A percentile compares a stretch with the other conserved stretches of the same genome.
phyloP scores from a whole-genome alignment of 2,329 filamentous ascomycete genomes.

The Pseudogymnoascus sp. region DNA sequence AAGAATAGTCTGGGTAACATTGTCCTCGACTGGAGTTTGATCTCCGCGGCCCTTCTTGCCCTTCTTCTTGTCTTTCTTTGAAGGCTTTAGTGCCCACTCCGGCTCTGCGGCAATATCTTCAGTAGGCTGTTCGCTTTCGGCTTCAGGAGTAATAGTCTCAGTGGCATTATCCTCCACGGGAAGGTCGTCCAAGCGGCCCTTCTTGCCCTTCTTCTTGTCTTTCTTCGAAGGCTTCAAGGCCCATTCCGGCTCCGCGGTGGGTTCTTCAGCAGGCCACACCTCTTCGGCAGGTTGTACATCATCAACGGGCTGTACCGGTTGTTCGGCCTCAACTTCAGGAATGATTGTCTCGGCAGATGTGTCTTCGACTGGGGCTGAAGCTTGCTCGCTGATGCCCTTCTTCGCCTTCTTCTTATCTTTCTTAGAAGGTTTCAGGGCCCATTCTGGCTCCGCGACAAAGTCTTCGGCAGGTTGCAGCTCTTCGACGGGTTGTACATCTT shows the following conservation, averaged over 20 bases:
- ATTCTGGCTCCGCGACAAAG: neutral
- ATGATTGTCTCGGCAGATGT: neutral
- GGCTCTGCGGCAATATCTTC: neutral
- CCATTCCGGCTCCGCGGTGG: neutral
- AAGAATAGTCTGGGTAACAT: neutral
- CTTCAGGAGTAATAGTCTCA: neutral
- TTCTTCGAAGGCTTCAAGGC: constrained; percentile 25
- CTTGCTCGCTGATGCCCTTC: neutral
- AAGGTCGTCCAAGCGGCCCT: neutral
- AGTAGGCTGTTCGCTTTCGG: neutral
- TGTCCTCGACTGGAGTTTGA: neutral
- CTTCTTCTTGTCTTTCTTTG: constrained; percentile 29
- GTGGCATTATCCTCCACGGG: neutral
- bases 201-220: constrained; percentile 30
- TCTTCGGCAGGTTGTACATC: neutral
- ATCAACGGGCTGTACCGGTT: too few species aligned
- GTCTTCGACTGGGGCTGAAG: neutral
- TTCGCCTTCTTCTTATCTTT: constrained; percentile 31
- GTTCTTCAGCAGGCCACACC: neutral
- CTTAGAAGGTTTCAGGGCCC: constrained; percentile 5
- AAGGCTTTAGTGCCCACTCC: neutral
- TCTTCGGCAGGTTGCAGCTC: neutral
- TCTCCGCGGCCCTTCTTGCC: neutral
- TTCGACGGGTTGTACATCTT: neutral
- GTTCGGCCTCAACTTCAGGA: neutral